Base-by-base conservation (phyloP, 306 rosid genomes). In the Inga leiocalycina region DNA sequence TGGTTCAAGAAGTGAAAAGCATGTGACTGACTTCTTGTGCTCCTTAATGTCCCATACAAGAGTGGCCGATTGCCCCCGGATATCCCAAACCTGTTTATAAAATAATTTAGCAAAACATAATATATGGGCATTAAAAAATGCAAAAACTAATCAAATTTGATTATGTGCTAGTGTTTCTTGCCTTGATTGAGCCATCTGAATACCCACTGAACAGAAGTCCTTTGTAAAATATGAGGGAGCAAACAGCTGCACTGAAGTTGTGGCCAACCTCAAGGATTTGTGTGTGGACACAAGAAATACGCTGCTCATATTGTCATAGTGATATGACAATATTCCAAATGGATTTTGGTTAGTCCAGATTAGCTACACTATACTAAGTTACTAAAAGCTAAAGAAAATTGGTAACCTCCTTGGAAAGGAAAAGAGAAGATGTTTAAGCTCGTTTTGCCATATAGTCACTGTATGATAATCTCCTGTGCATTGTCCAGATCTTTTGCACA, bases 101-200 rank as follows among this genome's bases (percentile, higher is more conserved):
- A 37, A 37, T 80, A 80, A 67, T 78, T 76, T 75, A 75, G 51
- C 54, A 16, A 17, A 32, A 71, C 70, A 56, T 64, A 71, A 43
- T 82, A n/a, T 64, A 75, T 73, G 65, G 56, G 35, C 79, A 76
- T 56, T n/a, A 77, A 54, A 66, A 49, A 49, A 41, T 54, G 32
- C 44, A 41, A 39, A 39, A 74, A 71, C 32, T 66, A 46, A 59
- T 69, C 39, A 41, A 69, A 39, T 83, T 64, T n/a, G 39, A 69
- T 66, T 44, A 57, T 22, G 41, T 74, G 57, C 30, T 34, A 27
- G 24, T n/a, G 71, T 77, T 80, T 79, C 59, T 66, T 84, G 90
- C 97, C 95, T 91, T 93, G 61, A 93, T 88, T 30, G 95, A 89
- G 76, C 95, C 97, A 86, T 93, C 91, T 34, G 94, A 90, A 88